A percentile compares a stretch with the other conserved stretches of the same genome.
phyloP scores from a whole-genome alignment of 768 basidiomycete genomes.

The Agrocybe pediades region DNA sequence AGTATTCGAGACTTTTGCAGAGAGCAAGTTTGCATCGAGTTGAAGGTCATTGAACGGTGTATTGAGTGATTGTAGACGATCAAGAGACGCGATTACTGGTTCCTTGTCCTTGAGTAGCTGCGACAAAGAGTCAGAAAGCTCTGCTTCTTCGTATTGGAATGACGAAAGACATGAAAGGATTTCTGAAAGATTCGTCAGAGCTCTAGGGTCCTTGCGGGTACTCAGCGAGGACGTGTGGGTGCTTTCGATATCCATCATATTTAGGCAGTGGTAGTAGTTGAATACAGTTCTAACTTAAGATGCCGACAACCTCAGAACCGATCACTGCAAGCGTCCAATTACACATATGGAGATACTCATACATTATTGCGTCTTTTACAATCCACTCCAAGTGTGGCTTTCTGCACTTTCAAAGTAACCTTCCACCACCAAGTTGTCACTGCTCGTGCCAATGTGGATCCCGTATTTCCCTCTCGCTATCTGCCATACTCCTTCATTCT shows the following conservation, averaged over 20 bases:
- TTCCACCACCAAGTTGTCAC: constrained; percentile 28
- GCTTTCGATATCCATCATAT: not conserved
- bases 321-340: too few relatives aligned
- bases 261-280: not conserved
- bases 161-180: constrained; percentile 75
- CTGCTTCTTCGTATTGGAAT: constrained; percentile 76
- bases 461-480: constrained; percentile 52
- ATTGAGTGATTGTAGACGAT: constrained; percentile 58
- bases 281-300: too few relatives aligned
- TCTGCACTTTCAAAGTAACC: constrained; percentile 19
- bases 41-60: constrained; percentile 67
- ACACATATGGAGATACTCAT: too few relatives aligned
- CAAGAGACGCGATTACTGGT: constrained; percentile 63
- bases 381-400: constrained; percentile 14
- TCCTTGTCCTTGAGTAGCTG: constrained; percentile 68
- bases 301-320: too few relatives aligned
- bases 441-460: constrained; percentile 46
- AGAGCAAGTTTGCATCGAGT: constrained; percentile 55
- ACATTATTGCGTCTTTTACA: constrained; percentile 8
- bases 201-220: constrained; percentile 35
- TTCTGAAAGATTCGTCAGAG: constrained; percentile 64
- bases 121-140: constrained; percentile 73
- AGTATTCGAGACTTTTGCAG: constrained; percentile 64
- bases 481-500: constrained; percentile 44
- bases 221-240: constrained; percentile 2